These are phyloP conservation scores for Colletotrichum tamarilloi DNA, from an alignment of 2,329 filamentous ascomycete species.

Conservation along the genomic window DNA sequence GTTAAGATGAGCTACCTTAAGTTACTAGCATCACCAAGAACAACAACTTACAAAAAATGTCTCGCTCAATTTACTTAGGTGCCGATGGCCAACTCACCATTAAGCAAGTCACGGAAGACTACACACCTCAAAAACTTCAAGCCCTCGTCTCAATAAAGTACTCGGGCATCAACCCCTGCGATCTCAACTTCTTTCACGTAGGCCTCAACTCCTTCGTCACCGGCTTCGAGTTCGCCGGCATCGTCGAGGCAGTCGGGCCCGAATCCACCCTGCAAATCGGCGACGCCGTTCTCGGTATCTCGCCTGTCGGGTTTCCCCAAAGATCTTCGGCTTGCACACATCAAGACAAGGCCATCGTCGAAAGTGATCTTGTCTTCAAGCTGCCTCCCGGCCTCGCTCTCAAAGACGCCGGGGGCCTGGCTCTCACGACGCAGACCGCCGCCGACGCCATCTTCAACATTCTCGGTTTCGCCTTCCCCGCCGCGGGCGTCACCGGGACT, in stretches of 20 bases:
- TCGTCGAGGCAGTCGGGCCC: neutral
- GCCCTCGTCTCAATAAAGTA: conserved; percentile 3
- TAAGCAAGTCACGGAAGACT: neutral
- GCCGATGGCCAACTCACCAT: conserved; percentile 8
- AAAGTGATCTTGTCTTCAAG: neutral
- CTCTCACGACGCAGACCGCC: conserved; percentile 1
- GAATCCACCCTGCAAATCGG: neutral
- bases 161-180: conserved; percentile 16
- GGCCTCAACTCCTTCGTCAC: neutral
- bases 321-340: conserved; percentile 1
- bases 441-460: conserved; percentile 14
- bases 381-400: neutral
- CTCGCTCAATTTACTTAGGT: conserved; percentile 4
- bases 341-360: conserved; percentile 1
- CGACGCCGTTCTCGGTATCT: conserved; percentile 6
- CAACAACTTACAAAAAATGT: neutral
- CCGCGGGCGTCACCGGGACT: neutral
- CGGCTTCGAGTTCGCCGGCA: conserved; percentile 12
- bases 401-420: neutral
- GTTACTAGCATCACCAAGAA: too few relatives aligned
- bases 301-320: neutral
- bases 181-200: conserved; percentile 3
- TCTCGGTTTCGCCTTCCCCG: neutral
- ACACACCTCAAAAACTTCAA: neutral
- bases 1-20: too few relatives aligned